phyloP scores from a whole-genome alignment of 179 eudicot species.

The Gypsophila paniculata region DNA sequence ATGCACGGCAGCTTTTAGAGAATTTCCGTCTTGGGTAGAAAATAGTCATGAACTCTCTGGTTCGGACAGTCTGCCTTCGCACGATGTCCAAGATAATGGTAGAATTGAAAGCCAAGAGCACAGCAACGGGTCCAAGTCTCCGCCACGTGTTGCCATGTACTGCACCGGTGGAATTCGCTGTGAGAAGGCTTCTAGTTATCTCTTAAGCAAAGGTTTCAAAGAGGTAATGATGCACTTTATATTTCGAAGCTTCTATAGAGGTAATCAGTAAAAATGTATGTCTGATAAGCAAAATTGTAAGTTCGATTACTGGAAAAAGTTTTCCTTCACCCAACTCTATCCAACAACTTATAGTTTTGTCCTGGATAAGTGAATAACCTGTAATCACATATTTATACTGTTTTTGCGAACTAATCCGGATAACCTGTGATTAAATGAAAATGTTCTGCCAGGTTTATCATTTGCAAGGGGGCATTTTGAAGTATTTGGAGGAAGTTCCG shows the following conservation, averaged over 20 bases:
- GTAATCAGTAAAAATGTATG: too few relatives aligned
- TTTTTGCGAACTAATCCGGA: neutral
- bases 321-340: neutral
- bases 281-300: neutral
- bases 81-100: constrained; percentile 28
- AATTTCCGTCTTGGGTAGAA: constrained; percentile 92
- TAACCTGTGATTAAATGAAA: neutral
- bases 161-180: constrained; percentile 99
- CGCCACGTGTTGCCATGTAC: constrained; percentile 90
- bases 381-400: neutral
- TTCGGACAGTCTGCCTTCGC: constrained; percentile 37
- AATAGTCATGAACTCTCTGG: constrained; percentile 41
- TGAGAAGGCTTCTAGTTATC: constrained; percentile 94
- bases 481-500: constrained; percentile 88
- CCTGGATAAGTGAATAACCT: constrained; percentile 3
- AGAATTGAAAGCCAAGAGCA: constrained; percentile 27
- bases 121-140: constrained; percentile 36
- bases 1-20: constrained; percentile 68
- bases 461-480: constrained; percentile 84
- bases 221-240: constrained; percentile 43
- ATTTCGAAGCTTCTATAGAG: neutral
- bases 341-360: neutral
- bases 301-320: neutral
- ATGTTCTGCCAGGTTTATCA: too few relatives aligned
- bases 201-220: constrained; percentile 81